Percentiles rank a stretch among this genome's conserved stretches.
Conservation (phyloP, 1,284 basidiomycete species). For the Wolfiporia cocos region DNA sequence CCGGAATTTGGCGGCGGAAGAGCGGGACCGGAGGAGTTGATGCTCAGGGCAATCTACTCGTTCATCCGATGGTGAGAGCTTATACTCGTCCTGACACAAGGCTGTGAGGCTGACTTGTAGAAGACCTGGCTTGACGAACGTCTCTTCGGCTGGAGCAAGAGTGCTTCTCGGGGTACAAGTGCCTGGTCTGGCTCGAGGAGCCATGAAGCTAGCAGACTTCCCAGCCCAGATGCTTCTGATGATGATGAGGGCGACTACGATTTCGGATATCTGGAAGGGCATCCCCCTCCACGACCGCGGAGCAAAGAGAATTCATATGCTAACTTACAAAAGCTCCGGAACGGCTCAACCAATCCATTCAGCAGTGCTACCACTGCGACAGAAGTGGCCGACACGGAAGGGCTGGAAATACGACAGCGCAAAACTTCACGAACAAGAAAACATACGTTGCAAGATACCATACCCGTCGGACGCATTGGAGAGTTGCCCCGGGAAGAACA, state of each 20-base stretch:
- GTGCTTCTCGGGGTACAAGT: conserved; percentile 64
- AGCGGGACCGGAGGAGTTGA: conserved; percentile 72
- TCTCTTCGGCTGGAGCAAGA: conserved; percentile 87
- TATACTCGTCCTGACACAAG: neutral
- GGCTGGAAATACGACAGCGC: conserved; percentile 36
- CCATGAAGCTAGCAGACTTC: conserved; percentile 56
- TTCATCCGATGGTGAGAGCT: conserved; percentile 66
- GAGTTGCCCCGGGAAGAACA: conserved; percentile 45
- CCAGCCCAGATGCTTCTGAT: conserved; percentile 66
- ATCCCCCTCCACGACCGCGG: conserved; percentile 36
- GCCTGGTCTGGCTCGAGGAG: conserved; percentile 64
- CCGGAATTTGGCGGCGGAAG: conserved; percentile 70
- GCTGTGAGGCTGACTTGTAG: neutral
- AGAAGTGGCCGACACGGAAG: conserved; percentile 26
- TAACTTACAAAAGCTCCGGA: conserved; percentile 65
- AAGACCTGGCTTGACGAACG: conserved; percentile 90
- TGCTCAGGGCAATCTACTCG: conserved; percentile 71
- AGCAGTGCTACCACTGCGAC: conserved; percentile 6
- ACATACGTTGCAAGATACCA: conserved; percentile 54
- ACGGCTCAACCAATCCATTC: conserved; percentile 3
- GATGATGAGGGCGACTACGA: conserved; percentile 80
- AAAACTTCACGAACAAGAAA: conserved; percentile 44
- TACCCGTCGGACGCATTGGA: conserved; percentile 59
- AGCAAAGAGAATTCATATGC: conserved; percentile 74
- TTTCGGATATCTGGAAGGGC: conserved; percentile 51